phyloP scores from a whole-genome alignment of 768 basidiomycete species.

The Pluteus cervinus region DNA sequence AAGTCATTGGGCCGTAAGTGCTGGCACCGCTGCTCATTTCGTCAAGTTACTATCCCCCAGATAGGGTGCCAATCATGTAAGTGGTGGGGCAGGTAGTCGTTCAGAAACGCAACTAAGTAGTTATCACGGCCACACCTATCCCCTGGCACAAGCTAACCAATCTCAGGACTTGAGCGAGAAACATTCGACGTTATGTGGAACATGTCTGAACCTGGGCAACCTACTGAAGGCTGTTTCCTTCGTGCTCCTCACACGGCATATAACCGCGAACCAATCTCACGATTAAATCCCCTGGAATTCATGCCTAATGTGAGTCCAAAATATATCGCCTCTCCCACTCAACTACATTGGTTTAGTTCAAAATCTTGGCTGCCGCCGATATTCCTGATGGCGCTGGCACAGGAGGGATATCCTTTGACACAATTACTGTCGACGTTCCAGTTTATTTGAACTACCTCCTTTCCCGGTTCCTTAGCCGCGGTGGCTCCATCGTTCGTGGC shows the following conservation, averaged over 20 bases:
- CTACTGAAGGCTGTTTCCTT: slow-evolving; percentile 57
- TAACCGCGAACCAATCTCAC: slow-evolving; percentile 33
- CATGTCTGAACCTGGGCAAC: slow-evolving; percentile 53
- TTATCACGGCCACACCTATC: no score
- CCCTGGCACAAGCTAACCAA: no score
- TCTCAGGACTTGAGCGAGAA: slow-evolving; percentile 57
- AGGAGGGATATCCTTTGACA: slow-evolving; percentile 55
- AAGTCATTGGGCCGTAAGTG: slow-evolving; percentile 74
- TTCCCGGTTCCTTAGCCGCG: slow-evolving; percentile 51
- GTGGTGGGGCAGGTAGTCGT: slow-evolving; percentile 43
- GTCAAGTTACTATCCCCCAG: neutral
- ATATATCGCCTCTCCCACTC: neutral
- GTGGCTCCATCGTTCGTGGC: slow-evolving; percentile 57
- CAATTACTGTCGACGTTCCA: slow-evolving; percentile 66
- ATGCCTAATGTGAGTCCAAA: slow-evolving; percentile 45
- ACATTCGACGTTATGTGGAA: slow-evolving; percentile 76
- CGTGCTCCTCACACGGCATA: slow-evolving; percentile 61
- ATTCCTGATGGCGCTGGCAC: slow-evolving; percentile 25
- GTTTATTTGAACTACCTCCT: slow-evolving; percentile 69
- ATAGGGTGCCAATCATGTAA: slow-evolving; percentile 80
- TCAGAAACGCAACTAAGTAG: no score
- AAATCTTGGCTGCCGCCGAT: slow-evolving; percentile 23
- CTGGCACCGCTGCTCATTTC: neutral
- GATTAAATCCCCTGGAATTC: slow-evolving; percentile 38
- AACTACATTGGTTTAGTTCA: slow-evolving; percentile 23